phyloP scores from a whole-genome alignment of 352 stramenopile species.

The Thalassiosira ordinaria region DNA sequence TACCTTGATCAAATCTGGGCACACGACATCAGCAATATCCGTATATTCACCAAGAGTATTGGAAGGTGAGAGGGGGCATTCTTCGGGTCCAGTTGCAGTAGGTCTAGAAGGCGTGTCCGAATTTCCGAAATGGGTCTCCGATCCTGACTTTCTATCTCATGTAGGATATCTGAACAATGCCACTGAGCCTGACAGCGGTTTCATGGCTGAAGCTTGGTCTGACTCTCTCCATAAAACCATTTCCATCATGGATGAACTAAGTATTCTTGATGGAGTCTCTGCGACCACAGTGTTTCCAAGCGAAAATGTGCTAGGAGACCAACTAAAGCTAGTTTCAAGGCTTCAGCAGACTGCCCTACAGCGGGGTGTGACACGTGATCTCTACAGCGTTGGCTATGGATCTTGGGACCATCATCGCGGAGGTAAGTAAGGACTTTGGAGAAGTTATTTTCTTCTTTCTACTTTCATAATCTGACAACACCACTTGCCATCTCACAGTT shows the following conservation, averaged over 20 bases:
- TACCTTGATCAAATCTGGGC: too few species aligned
- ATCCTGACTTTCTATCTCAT: not conserved
- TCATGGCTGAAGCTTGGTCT: constrained; percentile 31
- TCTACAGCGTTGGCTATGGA: constrained; percentile 45
- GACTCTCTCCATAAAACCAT: constrained; percentile 9
- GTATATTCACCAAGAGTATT: too few species aligned
- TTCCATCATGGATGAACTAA: constrained; percentile 12
- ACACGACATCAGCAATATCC: too few species aligned
- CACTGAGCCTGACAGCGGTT: constrained; percentile 21
- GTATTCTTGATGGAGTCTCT: not conserved
- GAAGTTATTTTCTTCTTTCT: too few species aligned
- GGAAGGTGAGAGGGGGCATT: not conserved
- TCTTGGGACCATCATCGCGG: constrained; percentile 57
- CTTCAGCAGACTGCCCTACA: constrained; percentile 30
- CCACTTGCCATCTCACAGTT: too few species aligned
- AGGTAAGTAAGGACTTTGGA: too few species aligned
- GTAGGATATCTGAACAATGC: constrained; percentile 28
- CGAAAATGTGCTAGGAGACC: not conserved
- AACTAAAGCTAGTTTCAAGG: constrained; percentile 51
- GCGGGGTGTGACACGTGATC: constrained; percentile 36
- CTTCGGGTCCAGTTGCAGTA: constrained; percentile 3
- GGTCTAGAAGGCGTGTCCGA: not conserved
- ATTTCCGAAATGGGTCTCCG: constrained; percentile 1
- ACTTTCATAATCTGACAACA: too few species aligned
- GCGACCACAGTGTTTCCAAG: constrained; percentile 1